Evolutionary conservation across 1,139 yeast genomes (phyloP), one percentile per base, ranked within the genome.

Genomic region (Insectozyma bohioensis): DNA sequence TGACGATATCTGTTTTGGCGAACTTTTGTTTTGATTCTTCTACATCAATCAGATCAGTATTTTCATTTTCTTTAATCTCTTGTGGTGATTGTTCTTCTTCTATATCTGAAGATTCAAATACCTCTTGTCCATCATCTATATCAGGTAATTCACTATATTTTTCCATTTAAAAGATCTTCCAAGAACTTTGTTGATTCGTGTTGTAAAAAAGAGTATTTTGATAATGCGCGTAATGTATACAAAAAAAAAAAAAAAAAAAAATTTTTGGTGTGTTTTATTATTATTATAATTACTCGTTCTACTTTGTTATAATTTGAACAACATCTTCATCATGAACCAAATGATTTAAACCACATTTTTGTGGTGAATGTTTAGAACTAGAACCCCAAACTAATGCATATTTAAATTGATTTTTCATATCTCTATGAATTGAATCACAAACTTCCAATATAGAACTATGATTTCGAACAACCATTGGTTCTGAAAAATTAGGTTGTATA

Each of bases 321-420:
- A 92, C 98, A 56, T 92, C 98, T 52, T 90, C 97, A 52, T 92
- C 98, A 45, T 85, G 80, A 12, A 92, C 81, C 27, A 70, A 70
- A 56, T 92, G 98, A 42, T 59, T 75, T 40, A 92, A 67, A 1
- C 98, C 97, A 67, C 97, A 90, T 54, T 88, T 88, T 54, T 92
- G 98, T 2, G 98, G 98, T 26, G 94, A 85, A 54, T 88, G 96
- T 57, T 92, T 92, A 5, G 97, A 85, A 33, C 95, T 83, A 1
- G 90, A 80, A 0, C 98, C 98, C 97, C 97, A 92, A 8, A 92
- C 97, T 49, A 88, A 63, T 1, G 97, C 97, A 56, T 88, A 87
- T 54, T 88, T 85, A 67, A 92, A 92, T 53, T 85, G 87, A 48
- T 84, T 80, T 51, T 88, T 88, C 72, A 92, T 85, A 48, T 90